Evolutionary conservation across 1,139 yeast genomes (phyloP).

Genomic region (Pichia sp.): DNA sequence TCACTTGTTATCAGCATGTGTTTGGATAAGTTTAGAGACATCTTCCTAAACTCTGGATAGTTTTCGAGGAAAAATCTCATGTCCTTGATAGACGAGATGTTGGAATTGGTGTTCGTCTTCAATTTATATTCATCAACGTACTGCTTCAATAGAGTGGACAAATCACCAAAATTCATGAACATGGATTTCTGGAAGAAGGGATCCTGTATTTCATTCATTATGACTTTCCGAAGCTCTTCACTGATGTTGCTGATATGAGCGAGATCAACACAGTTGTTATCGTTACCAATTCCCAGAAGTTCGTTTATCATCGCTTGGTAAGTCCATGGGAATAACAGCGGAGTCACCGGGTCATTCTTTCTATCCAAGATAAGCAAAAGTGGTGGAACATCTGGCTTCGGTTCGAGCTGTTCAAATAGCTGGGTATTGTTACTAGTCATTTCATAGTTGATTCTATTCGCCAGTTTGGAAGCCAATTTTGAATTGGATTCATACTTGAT

Average conservation of each 20-base stretch:
- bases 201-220: conserved; percentile 64
- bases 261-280: conserved; percentile 60
- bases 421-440: conserved; percentile 44
- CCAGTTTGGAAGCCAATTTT: conserved; percentile 54
- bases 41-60: conserved; percentile 85
- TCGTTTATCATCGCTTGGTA: conserved; percentile 98
- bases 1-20: conserved; percentile 89
- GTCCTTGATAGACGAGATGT: conserved; percentile 73
- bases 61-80: conserved; percentile 86
- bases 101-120: conserved; percentile 68
- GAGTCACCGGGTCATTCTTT: conserved; percentile 86
- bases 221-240: conserved; percentile 50
- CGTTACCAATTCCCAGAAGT: conserved; percentile 65
- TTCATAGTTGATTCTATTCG: conserved; percentile 58
- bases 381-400: conserved; percentile 59
- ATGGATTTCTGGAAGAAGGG: conserved; percentile 69
- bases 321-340: conserved; percentile 92
- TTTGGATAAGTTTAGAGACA: conserved; percentile 85
- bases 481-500: conserved; percentile 71
- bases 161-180: conserved; percentile 89
- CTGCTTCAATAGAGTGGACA: conserved; percentile 80
- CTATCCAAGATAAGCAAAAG: conserved; percentile 75
- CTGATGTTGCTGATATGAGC: conserved; percentile 38
- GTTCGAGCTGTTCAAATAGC: conserved; percentile 46
- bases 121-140: conserved; percentile 79